Conservation (phyloP, 2,329 filamentous ascomycete species). For the Botryosphaeria dothidea region DNA sequence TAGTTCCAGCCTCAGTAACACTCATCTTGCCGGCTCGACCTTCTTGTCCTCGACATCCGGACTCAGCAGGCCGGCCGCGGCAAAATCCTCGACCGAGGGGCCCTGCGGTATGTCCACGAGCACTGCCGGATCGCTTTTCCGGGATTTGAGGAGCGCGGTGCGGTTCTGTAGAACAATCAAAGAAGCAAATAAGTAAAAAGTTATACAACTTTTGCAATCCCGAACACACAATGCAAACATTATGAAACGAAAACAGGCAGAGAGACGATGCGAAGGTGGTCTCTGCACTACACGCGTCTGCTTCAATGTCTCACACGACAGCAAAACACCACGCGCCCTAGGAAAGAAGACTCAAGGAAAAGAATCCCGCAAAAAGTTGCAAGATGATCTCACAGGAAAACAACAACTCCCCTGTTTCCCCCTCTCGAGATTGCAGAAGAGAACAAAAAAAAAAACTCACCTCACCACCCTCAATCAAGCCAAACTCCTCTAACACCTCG, state of each 20-base stretch:
- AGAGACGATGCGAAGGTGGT: too few species aligned
- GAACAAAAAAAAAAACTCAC: conserved; percentile 28
- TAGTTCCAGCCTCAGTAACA: too few species aligned
- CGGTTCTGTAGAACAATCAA: conserved; percentile 33
- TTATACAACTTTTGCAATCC: too few species aligned
- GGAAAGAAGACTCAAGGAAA: too few species aligned
- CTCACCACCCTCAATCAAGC: conserved; percentile 24
- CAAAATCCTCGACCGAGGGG: conserved; percentile 47
- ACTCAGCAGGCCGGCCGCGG: conserved; percentile 28
- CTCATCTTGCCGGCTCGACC: neutral
- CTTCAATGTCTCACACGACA: too few species aligned
- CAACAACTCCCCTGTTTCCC: too few species aligned
- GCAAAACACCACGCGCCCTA: too few species aligned
- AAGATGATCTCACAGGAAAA: too few species aligned
- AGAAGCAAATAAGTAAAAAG: neutral
- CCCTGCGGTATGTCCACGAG: conserved; percentile 47
- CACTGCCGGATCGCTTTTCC: conserved; percentile 45
- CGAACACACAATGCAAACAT: neutral
- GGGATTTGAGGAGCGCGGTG: conserved; percentile 36
- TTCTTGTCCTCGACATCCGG: neutral
- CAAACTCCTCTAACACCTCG: conserved; percentile 32
- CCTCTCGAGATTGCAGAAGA: too few species aligned
- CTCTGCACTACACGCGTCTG: too few species aligned
- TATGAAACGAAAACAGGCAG: neutral
- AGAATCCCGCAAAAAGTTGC: too few species aligned